A percentile compares a stretch with the other conserved stretches of the same genome.
phyloP scores from a whole-genome alignment of 1,284 basidiomycete genomes.

The Kalmanozyma brasiliensis region DNA sequence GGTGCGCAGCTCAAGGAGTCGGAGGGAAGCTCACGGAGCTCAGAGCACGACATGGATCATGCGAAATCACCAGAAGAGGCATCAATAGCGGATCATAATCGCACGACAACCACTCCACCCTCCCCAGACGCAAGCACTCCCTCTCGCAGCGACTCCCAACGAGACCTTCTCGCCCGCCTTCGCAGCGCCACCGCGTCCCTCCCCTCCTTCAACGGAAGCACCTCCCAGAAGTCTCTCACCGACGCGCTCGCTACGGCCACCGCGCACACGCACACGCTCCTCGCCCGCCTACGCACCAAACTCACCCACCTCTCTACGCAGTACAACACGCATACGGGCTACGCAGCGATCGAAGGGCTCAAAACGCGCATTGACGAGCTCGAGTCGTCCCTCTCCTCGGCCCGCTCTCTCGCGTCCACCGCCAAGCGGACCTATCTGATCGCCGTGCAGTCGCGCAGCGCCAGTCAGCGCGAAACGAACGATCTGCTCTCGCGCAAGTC shows the following conservation, averaged over 20 bases:
- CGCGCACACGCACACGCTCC: constrained; percentile 1
- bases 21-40: background rate
- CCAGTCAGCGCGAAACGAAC: constrained; percentile 57
- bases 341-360: constrained; percentile 50
- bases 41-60: background rate
- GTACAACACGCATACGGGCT: constrained; percentile 61
- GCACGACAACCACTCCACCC: background rate
- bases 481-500: constrained; percentile 61
- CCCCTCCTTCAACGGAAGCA: constrained; percentile 20
- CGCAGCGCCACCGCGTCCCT: constrained; percentile 13
- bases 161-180: constrained; percentile 6
- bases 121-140: background rate
- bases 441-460: constrained; percentile 47
- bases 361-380: constrained; percentile 43
- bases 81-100: background rate
- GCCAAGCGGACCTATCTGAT: constrained; percentile 49
- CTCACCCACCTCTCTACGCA: constrained; percentile 34
- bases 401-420: constrained; percentile 7
- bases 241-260: constrained; percentile 1
- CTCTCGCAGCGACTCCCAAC: background rate
- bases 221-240: constrained; percentile 17
- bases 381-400: constrained; percentile 18
- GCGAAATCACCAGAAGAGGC: background rate
- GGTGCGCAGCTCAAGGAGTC: background rate
- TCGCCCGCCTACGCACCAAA: constrained; percentile 9